phyloP scores from a whole-genome alignment of 2,329 filamentous ascomycete genomes.

The Mycogone perniciosa region DNA sequence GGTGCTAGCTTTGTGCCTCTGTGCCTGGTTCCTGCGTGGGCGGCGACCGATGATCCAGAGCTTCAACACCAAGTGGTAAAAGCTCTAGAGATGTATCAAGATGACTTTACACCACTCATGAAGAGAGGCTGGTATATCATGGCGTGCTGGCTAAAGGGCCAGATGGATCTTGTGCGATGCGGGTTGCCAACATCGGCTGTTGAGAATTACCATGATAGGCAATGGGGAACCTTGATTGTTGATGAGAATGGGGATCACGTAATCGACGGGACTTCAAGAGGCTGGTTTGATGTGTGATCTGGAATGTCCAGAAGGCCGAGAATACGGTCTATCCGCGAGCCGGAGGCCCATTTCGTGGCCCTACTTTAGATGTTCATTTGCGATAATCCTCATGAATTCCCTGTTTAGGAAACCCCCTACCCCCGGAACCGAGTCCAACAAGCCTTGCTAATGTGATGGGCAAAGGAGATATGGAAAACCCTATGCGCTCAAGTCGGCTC shows the following conservation, averaged over 20 bases:
- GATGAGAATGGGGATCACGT: conserved; percentile 4
- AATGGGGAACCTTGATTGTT: conserved; percentile 6
- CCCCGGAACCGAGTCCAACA: too few relatives aligned
- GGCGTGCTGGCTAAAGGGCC: conserved; percentile 6
- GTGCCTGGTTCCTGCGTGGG: conserved; percentile 21
- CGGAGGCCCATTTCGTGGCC: too few relatives aligned
- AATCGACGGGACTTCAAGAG: neutral
- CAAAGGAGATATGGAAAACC: too few relatives aligned
- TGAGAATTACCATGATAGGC: conserved; percentile 1
- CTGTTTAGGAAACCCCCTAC: too few relatives aligned
- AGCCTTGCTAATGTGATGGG: too few relatives aligned
- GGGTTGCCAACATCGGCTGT: conserved; percentile 1
- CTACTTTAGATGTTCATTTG: too few relatives aligned
- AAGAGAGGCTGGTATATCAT: conserved; percentile 9
- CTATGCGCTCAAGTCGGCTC: too few relatives aligned
- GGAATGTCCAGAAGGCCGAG: too few relatives aligned
- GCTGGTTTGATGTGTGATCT: conserved; percentile 1
- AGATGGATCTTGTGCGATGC: conserved; percentile 2
- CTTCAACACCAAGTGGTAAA: conserved; percentile 7
- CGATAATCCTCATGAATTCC: too few relatives aligned
- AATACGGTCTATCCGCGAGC: too few relatives aligned
- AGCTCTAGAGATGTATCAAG: conserved; percentile 17
- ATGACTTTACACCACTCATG: conserved; percentile 13
- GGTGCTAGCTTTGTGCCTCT: conserved; percentile 23
- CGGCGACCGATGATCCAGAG: conserved; percentile 22